Base-by-base conservation (phyloP, 1,139 yeast species). In the Arxiozyma bovina region DNA sequence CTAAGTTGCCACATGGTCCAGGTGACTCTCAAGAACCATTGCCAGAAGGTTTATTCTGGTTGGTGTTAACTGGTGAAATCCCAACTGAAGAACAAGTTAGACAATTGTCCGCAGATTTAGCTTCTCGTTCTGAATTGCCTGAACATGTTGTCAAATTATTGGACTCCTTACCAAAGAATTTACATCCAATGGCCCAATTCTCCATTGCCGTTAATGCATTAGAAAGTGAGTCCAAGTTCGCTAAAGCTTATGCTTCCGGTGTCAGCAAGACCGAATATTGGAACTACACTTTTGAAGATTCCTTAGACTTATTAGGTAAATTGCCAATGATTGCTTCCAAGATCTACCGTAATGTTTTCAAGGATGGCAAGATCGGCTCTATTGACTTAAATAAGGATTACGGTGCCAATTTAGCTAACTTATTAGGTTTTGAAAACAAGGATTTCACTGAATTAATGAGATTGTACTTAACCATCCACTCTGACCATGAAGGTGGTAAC, bases 1-100 rank as follows among this genome's bases (percentile, higher is more conserved):
- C 82, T 71, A 89, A 85, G 76, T 82, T 93, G 70, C 99, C 99
- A 77, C 86, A 85, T 77, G 96, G 87, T 59, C 86, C 87, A 65
- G 74, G 70, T 50, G 94, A 96, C 60, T 41, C 38, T 12, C 64
- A 70, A 54, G 91, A 86, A 74, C 93, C 93, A 64, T 72, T 81
- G 45, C 87, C 87, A 48, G 87, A 82, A 68, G 81, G 81, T 54
- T 74, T 82, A 63, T 81, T 82, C 69, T 82, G 86, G 86, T 76
- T 77, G 60, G 68, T 82, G 56, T 68, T 82, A 63, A 82, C 86
- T 51, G 87, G 87, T 46, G 81, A 80, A 67, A 73, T 78, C 60
- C 87, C 87, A 61, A 69, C 81, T 43, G 81, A 77, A 61, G 68
- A 74, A 54, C 85, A 82, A 71, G 79, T 78, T 60, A 72, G 74